Evolutionary conservation across 441 rosid species (phyloP), one percentile per base, ranked within the genome.

Genomic region (California macrophylla): DNA sequence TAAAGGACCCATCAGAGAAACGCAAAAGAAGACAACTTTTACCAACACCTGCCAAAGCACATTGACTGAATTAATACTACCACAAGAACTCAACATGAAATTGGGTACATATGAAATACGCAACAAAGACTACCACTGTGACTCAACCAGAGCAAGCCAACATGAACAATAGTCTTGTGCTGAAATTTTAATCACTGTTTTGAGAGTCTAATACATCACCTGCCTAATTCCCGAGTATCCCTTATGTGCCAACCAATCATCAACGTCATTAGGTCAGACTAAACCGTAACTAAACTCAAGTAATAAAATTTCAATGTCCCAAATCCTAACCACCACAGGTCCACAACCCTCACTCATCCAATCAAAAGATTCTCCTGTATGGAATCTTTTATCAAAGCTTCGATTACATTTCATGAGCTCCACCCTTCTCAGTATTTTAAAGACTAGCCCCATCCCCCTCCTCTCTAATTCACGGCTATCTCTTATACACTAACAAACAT

Each of bases 21-120:
- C 98, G 92, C 82, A 93, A 85, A 71, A 93, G 98, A 73, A 93
- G 98, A 78, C 98, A 93, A 90, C 98, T 91, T 92, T 93, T 93
- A 67, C 98, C 98, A 68, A 91, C 98, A 82, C 98, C 98, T 88
- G 78, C 23, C 65, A 47, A 56, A 34, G 45, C 70, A 66, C 66
- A 66, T 3, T 16, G 20, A 60, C 34, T 71, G 58, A 71, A 69
- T 73, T 28, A 29, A 47, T 47, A 47, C 56, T 38, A 29, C 7
- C 42, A 66, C 15, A 45, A 45, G 6, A 47, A 16, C 56, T 47
- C 56, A n/a, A 16, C 56, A 47, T 16, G 20, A 15, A 47, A 47
- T 6, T 12, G 16, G 52, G 3, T 12, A 42, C 18, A 12, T 13
- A 42, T 15, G 18, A 42, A 9, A 12, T 13, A 47, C n/a, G 56